Conservation (phyloP, 176 grass and related monocot species). For the Zea mays region Zm-B73-REFERENCE-NAM-5.0 NC_050096.1:248254501-248255000, state of each 20-base stretch:
- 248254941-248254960: no score
- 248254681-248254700: not conserved
- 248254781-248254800: not conserved
- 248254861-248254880: not conserved
- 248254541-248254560: not conserved
- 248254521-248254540: not conserved
- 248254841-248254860: not conserved
- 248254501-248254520: not conserved
- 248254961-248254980: conserved; percentile 50
- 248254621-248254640: not conserved
- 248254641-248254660: conserved; percentile 4
- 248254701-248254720: not conserved
- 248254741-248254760: not conserved
- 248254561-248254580: not conserved
- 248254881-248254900: conserved; percentile 4
- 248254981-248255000: conserved; percentile 90
- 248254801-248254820: not conserved
- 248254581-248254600: not conserved
- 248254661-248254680: conserved; percentile 11
- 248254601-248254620: not conserved
- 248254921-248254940: no score
- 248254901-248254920: not conserved
- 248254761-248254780: not conserved
- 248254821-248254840: not conserved
- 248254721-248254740: not conserved